Evolutionary conservation across 495 filamentous ascomycete genomes (phyloP).

Genomic region (Neurospora sp.): DNA sequence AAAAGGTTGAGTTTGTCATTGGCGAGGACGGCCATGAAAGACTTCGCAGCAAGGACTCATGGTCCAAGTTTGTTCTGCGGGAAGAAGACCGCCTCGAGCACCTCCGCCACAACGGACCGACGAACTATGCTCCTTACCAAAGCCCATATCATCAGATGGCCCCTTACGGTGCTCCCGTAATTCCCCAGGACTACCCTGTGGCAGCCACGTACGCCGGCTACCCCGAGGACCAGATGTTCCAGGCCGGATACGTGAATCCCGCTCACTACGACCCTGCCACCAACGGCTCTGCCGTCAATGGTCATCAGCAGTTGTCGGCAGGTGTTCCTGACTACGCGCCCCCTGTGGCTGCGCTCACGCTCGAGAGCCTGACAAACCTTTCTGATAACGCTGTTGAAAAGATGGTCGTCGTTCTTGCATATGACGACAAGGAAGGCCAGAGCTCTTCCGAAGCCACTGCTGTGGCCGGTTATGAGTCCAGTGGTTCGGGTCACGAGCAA

Average conservation of each 20-base stretch:
- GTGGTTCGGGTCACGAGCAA: not conserved
- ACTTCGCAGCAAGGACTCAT: conserved; percentile 66
- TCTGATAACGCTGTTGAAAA: conserved; percentile 46
- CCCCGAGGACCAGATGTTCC: conserved; percentile 16
- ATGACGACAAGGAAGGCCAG: conserved; percentile 8
- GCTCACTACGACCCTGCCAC: conserved; percentile 22
- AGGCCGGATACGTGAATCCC: conserved; percentile 25
- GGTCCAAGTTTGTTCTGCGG: conserved; percentile 72
- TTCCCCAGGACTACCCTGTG: conserved; percentile 6
- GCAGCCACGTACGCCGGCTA: conserved; percentile 9
- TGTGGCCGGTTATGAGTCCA: conserved; percentile 11
- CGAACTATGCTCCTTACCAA: conserved; percentile 5
- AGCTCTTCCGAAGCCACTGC: conserved; percentile 5
- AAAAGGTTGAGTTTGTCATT: conserved; percentile 56
- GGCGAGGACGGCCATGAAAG: conserved; percentile 67
- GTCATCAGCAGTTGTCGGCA: conserved; percentile 52
- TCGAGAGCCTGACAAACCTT: conserved; percentile 37
- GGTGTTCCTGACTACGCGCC: conserved; percentile 70
- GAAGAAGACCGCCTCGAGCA: conserved; percentile 36
- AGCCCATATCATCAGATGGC: conserved; percentile 2
- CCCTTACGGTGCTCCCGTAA: conserved; percentile 5
- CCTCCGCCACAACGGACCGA: conserved; percentile 34
- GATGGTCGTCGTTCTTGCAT: conserved; percentile 14
- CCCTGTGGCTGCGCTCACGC: conserved; percentile 32
- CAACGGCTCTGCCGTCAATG: conserved; percentile 33